Evolutionary conservation across 768 basidiomycete species (phyloP), one percentile per base, ranked within the genome.

Genomic region (Boletus patriciae): DNA sequence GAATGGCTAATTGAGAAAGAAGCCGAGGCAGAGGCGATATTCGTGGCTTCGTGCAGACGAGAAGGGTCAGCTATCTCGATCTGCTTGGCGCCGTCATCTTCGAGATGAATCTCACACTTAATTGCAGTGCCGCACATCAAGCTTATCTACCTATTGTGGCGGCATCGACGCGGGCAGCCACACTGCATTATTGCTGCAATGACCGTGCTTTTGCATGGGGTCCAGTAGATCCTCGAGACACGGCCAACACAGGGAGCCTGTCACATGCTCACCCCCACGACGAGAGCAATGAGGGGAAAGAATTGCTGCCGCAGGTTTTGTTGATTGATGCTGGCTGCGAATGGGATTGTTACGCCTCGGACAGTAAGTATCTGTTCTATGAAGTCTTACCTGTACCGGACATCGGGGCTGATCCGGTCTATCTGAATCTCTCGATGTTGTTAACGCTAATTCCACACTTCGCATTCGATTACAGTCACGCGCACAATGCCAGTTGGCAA

Each of bases 261-360:
- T 73, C 78, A 4, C 75, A 77, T 38, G 71, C 68, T 9, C 67
- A 75, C 13, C 61, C 72, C 10, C 52, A 50, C 36, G 58, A n/a
- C 18, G 33, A 47, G 10, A 13, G 27, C 13, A 12, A 6, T 10
- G 40, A 47, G 11, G 47, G 36, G n/a, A 78, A 75, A 49, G 68
- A 78, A 16, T 61, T 87, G 47, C 61, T 74, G 33, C 86, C 87
- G 0, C 85, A 90, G 68, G 88, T 96, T 8, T 78, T 96, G 6
- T 81, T 96, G 33, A 94, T 96, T 59, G 96, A 98, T 64, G 96
- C 96, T 1, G 94, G 95, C 0, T 95, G 94, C 66, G 96, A 98
- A 74, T 95, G 85, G 86, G 68, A 77, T 18, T 80, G 80, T 63
- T 87, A 89, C 60, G 85, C 83, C 4, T 76, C 82, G 0, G 87